Base-by-base conservation (phyloP, 2,329 filamentous ascomycete species). In the Ophiostoma australiae region DNA sequence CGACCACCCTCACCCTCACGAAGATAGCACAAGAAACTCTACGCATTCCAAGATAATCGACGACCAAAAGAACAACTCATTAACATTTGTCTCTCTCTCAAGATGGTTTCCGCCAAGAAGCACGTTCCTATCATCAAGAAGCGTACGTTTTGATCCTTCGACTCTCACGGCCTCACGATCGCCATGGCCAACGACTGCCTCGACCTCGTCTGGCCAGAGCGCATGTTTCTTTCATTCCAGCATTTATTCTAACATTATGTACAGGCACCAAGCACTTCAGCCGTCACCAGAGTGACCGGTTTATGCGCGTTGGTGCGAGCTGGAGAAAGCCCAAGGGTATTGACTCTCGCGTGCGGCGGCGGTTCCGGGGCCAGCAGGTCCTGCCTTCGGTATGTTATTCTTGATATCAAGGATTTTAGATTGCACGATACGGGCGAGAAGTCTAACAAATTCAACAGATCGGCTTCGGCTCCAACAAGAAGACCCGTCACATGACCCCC, bases 251-350 rank as follows among this genome's bases (percentile, higher is more conserved):
- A 70, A 69, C 13, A 35, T n/a, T 27, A 20, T 48, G 35, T 63
- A n/a, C 33, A 96, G 93, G 90, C 89, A 93, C 91, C 81, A 93
- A 94, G 89, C 89, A 87, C 86, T 99, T 98, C 91, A 90, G 89
- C 85, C 92, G 95, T 83, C 95, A 99, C 87, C 95, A 99, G 90
- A 92, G 89, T 84, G 95, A 98, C 85, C 90, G 90, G 82, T 99
- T 97, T 88, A 97, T 90, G 87, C 90, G 95, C 82, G 90, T 98
- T 78, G 90, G 87, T 81, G 82, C 91, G 78, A 90, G 89, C 88
- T 99, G 95, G 95, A 74, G 95, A 86, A 99, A 98, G 89, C 95
- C 95, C 78, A 99, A 99, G 92, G 95, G 95, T 93, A 99, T 99
- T 85, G 95, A 99, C 73, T 97, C 94, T 88, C 87, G 92, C 80